Base-by-base conservation (phyloP, 371 early-diverging fungal species). In the Mortierella sp. region DNA sequence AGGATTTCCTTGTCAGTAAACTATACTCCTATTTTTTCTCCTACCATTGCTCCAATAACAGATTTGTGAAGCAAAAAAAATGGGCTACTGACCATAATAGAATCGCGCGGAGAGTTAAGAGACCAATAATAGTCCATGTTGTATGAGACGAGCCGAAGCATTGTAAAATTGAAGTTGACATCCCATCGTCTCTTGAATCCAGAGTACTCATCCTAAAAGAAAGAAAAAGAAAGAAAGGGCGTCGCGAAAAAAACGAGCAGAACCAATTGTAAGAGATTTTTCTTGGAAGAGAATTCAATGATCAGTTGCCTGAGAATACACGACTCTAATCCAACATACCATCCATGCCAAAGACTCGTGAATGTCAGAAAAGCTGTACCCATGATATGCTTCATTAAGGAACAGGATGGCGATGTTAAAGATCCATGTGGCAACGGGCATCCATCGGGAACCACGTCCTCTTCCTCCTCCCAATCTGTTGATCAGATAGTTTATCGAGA, bases 91-190 rank as follows among this genome's bases (percentile, higher is more conserved):
- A 45, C 57, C 29, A 52, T 25, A 25, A 51, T 18, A 15, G 50
- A 57, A 28, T 30, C 69, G 50, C 64, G 55, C 7, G 73, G 60
- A n/a, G 66, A 57, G 61, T 81, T 74, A 52, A 66, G 68, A 30
- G 84, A 81, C 96, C 96, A 96, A 71, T 95, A 92, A 72, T 91
- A 92, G 83, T 98, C 98, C 92, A 96, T 90, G 61, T 90, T 89
- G 71, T 89, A 98, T 0, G 95, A 94, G 7, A 98, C 85, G 83
- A 97, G 87, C 14, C 95, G 88, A 12, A 98, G 88, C 81, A 94
- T 89, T 4, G 88, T 87, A 71, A 97, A 89, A 68, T 97, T 98
- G 83, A 95, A 96, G 4, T 90, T 86, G 28, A 94, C 84, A 66
- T 92, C 86, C 98, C 98, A 97, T 43, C 97, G 86, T 19, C 85